These are phyloP conservation scores for Colletotrichum phormii DNA, from an alignment of 2,329 filamentous ascomycete species.

Conservation along the genomic window DNA sequence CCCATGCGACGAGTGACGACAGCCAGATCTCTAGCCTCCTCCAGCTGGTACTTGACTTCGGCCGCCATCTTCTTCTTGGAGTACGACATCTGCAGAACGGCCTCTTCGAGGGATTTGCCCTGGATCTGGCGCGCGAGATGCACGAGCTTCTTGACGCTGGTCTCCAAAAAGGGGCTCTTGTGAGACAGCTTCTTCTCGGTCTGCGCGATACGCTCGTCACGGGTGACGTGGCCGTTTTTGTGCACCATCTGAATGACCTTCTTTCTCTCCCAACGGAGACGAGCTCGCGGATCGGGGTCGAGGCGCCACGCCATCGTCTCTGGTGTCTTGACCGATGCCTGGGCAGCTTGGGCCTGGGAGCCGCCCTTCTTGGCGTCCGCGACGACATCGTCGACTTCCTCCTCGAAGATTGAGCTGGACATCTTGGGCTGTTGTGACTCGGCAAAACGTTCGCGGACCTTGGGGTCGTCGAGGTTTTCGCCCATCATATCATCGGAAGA, in stretches of 20 bases:
- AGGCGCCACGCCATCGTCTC: conserved; percentile 71
- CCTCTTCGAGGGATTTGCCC: conserved; percentile 94
- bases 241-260: conserved; percentile 83
- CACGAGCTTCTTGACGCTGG: conserved; percentile 91
- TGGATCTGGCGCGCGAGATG: conserved; percentile 88
- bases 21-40: conserved; percentile 84
- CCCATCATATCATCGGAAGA: conserved; percentile 39
- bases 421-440: conserved; percentile 50
- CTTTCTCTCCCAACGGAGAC: conserved; percentile 83
- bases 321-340: conserved; percentile 51
- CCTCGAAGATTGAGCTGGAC: conserved; percentile 72
- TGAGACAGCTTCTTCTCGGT: conserved; percentile 65
- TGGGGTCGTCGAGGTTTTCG: conserved; percentile 55
- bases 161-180: conserved; percentile 81
- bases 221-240: conserved; percentile 73
- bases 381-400: conserved; percentile 57
- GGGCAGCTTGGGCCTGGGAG: conserved; percentile 40
- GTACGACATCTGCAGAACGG: conserved; percentile 94
- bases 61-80: conserved; percentile 91
- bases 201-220: conserved; percentile 75
- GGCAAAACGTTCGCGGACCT: conserved; percentile 55
- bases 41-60: conserved; percentile 82
- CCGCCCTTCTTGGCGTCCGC: conserved; percentile 47
- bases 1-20: conserved; percentile 89
- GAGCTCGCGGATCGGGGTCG: conserved; percentile 79